Evolutionary conservation across 2,329 filamentous ascomycete species (phyloP).

Genomic region (Alternaria brassicicola): DNA sequence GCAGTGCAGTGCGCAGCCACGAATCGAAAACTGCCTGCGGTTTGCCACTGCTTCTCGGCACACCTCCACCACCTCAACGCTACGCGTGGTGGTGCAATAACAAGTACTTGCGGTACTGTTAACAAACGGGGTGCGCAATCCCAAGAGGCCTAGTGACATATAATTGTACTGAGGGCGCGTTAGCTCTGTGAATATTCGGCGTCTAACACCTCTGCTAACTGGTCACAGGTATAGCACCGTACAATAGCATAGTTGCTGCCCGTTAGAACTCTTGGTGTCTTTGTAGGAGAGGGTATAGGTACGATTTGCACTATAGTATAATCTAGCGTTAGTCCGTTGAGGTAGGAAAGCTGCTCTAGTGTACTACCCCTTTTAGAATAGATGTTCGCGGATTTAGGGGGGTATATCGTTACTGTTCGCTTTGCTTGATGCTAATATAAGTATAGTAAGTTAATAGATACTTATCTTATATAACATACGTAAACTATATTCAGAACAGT

Average conservation of each 20-base stretch:
- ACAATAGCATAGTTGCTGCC: background rate
- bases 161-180: background rate
- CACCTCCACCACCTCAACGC: background rate
- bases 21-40: accelerated
- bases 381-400: background rate
- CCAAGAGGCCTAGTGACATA: background rate
- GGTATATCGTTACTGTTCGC: background rate
- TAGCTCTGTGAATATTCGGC: accelerated
- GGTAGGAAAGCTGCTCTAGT: background rate
- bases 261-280: background rate
- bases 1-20: background rate
- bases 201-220: background rate
- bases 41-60: background rate
- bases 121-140: background rate
- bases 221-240: accelerated
- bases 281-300: accelerated
- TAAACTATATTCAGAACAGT: background rate
- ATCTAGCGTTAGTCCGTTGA: background rate
- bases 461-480: background rate
- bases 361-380: background rate
- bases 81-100: background rate
- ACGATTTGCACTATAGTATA: background rate
- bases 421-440: background rate
- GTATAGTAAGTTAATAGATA: background rate
- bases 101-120: background rate